A percentile compares a stretch with the other conserved stretches of the same genome.
Conservation (phyloP, 2,329 filamentous ascomycete species). For the Keithomyces neogunnii region DNA sequence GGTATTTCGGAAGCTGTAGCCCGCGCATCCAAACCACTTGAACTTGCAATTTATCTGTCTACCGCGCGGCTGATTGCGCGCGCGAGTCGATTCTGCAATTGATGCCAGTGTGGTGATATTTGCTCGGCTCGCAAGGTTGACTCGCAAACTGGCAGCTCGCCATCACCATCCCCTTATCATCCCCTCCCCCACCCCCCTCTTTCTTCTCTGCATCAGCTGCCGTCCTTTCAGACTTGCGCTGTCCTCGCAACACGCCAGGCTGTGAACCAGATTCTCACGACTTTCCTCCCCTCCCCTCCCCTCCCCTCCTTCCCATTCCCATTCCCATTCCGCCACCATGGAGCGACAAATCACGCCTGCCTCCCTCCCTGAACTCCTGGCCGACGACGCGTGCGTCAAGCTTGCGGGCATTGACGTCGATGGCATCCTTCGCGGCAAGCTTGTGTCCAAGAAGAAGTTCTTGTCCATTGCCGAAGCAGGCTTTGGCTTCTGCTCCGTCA, state of each 20-base stretch:
- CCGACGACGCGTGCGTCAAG: conserved; percentile 71
- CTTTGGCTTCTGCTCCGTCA: conserved; percentile 89
- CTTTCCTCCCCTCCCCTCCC: neutral
- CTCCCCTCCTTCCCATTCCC: neutral
- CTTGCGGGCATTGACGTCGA: conserved; percentile 83
- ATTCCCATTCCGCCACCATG: conserved; percentile 14
- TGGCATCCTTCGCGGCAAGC: conserved; percentile 78
- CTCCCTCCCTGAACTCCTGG: conserved; percentile 57
- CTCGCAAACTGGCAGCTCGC: too few species aligned
- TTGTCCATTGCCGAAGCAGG: conserved; percentile 70
- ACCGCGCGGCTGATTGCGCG: too few species aligned
- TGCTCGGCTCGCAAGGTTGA: too few species aligned
- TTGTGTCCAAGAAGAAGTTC: conserved; percentile 90
- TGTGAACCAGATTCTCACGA: neutral
- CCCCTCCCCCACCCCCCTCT: too few species aligned
- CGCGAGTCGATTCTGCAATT: too few species aligned
- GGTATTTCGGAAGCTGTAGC: neutral
- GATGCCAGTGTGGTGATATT: too few species aligned
- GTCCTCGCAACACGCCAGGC: neutral
- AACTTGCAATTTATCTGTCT: too few species aligned
- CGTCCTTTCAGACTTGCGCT: too few species aligned
- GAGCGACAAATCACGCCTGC: conserved; percentile 45
- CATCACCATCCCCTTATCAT: too few species aligned
- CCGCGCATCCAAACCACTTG: neutral
- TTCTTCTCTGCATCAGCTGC: too few species aligned